These are phyloP conservation scores for Penicillium salamii DNA, from an alignment of 495 filamentous ascomycete genomes.

Conservation along the genomic window DNA sequence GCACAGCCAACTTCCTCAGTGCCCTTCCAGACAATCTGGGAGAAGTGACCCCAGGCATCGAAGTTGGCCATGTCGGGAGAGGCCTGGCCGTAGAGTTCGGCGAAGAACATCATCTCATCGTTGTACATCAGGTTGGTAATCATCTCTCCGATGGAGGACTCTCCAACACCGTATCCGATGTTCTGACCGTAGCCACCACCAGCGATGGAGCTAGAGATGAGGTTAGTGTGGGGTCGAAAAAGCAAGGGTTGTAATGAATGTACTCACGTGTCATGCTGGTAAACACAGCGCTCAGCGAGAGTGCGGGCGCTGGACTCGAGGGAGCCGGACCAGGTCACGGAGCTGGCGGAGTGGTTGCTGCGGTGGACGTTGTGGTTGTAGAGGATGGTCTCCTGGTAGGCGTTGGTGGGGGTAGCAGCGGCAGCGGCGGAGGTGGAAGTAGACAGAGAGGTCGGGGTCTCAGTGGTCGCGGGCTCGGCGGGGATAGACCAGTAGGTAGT, in stretches of 20 bases:
- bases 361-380: slow-evolving; percentile 86
- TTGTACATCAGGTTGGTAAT: slow-evolving; percentile 85
- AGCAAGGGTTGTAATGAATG: too few species aligned
- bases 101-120: slow-evolving; percentile 58
- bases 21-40: slow-evolving; percentile 83
- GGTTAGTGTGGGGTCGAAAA: neutral
- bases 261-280: slow-evolving; percentile 74
- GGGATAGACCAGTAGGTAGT: slow-evolving; percentile 14
- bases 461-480: neutral
- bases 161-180: slow-evolving; percentile 54
- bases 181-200: slow-evolving; percentile 81
- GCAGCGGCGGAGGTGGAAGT: slow-evolving; percentile 22
- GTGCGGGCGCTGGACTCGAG: slow-evolving; percentile 60
- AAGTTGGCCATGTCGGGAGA: slow-evolving; percentile 58
- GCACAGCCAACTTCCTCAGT: slow-evolving; percentile 73
- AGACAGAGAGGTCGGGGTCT: slow-evolving; percentile 24
- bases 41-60: slow-evolving; percentile 77
- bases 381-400: slow-evolving; percentile 50
- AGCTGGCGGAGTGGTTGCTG: slow-evolving; percentile 70
- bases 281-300: slow-evolving; percentile 59
- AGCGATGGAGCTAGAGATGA: slow-evolving; percentile 39
- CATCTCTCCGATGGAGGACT: slow-evolving; percentile 54
- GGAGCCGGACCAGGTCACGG: slow-evolving; percentile 59
- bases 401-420: slow-evolving; percentile 16
- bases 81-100: slow-evolving; percentile 41